phyloP scores from a whole-genome alignment of 352 stramenopile genomes.

The Phytopythium vexans region DNA sequence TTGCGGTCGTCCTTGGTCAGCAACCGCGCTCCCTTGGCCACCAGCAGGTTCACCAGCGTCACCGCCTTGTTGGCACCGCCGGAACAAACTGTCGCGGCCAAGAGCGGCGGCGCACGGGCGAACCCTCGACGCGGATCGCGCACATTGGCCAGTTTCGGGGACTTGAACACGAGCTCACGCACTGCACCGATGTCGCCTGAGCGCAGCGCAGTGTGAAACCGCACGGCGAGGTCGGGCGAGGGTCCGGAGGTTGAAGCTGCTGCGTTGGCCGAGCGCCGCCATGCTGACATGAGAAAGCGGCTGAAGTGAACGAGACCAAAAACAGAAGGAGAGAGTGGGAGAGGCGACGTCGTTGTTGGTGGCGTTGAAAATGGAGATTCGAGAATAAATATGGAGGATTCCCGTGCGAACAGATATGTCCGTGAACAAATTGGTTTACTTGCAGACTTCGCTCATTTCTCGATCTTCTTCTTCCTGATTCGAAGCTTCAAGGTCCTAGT shows the following conservation, averaged over 20 bases:
- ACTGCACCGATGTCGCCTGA: conserved; percentile 6
- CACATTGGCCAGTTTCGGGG: conserved; percentile 14
- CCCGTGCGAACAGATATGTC: too few species aligned
- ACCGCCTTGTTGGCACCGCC: neutral
- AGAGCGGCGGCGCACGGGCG: conserved; percentile 16
- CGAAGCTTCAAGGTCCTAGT: too few species aligned
- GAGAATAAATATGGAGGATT: too few species aligned
- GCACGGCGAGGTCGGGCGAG: conserved; percentile 8
- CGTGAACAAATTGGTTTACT: too few species aligned
- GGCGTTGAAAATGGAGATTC: too few species aligned
- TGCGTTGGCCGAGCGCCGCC: neutral
- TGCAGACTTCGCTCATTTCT: too few species aligned
- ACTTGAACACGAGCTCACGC: conserved; percentile 17
- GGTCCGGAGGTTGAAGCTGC: neutral
- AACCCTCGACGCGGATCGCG: conserved; percentile 7
- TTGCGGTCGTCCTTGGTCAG: conserved; percentile 22
- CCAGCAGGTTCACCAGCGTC: conserved; percentile 13
- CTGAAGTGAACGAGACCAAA: neutral
- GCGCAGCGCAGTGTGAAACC: conserved; percentile 19
- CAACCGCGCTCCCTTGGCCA: conserved; percentile 21
- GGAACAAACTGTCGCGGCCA: conserved; percentile 9
- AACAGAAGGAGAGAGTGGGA: neutral
- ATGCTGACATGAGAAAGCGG: neutral
- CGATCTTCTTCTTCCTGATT: too few species aligned
- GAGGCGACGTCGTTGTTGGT: neutral